Evolutionary conservation across 2,329 filamentous ascomycete species (phyloP).

Genomic region (Phialophora tarda): DNA sequence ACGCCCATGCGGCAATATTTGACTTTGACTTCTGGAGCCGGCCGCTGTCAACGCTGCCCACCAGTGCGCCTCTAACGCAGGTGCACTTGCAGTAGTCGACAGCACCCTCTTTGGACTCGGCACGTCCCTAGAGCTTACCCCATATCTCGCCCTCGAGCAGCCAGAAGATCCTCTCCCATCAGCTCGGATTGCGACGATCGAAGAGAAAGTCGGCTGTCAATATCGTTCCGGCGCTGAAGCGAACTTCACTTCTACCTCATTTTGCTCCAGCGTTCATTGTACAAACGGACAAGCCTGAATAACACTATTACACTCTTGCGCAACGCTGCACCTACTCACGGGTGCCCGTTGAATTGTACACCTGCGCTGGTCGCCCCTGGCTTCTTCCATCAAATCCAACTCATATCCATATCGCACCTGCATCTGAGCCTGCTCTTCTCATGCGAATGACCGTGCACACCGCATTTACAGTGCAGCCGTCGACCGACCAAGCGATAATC

Average conservation of each 20-base stretch:
- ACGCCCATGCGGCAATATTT: slow-evolving; percentile 3
- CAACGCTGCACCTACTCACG: neutral
- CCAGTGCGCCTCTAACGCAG: slow-evolving; percentile 21
- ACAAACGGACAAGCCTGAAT: neutral
- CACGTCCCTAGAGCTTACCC: slow-evolving; percentile 14
- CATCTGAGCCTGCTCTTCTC: slow-evolving; percentile 1
- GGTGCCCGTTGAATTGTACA: neutral
- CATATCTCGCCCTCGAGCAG: slow-evolving; percentile 6
- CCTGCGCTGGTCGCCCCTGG: slow-evolving; percentile 33
- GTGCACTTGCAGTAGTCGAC: slow-evolving; percentile 20
- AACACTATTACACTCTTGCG: neutral
- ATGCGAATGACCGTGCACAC: slow-evolving; percentile 22
- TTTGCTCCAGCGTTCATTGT: neutral
- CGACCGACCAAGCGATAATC: neutral
- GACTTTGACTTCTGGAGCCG: neutral
- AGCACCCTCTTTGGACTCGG: slow-evolving; percentile 8
- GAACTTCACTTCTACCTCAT: slow-evolving; percentile 3
- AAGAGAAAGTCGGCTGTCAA: neutral
- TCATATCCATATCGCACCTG: slow-evolving; percentile 1
- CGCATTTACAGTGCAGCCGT: slow-evolving; percentile 4
- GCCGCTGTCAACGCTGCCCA: slow-evolving; percentile 11
- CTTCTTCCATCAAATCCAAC: slow-evolving; percentile 9
- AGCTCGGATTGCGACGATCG: slow-evolving; percentile 2
- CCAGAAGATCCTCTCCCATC: neutral
- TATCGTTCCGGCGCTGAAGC: neutral